A percentile compares a stretch with the other conserved stretches of the same genome.
phyloP scores from a whole-genome alignment of 805 yeast genomes.

The Tetrapisispora iriomotensis region DNA sequence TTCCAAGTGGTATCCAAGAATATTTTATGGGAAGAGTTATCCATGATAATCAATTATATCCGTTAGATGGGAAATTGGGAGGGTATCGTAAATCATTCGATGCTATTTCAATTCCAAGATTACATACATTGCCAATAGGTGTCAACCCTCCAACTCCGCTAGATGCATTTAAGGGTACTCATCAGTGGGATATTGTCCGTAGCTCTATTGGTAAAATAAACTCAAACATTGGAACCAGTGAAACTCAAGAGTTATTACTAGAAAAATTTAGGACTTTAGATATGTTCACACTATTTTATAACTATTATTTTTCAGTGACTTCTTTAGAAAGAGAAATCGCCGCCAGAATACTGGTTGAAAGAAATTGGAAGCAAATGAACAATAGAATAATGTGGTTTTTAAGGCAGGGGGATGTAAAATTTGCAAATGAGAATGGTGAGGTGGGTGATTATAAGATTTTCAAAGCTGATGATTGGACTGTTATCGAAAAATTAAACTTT shows the following conservation, averaged over 20 bases:
- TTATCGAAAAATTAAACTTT: slow-evolving; percentile 33
- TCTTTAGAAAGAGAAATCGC: slow-evolving; percentile 34
- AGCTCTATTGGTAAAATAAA: slow-evolving; percentile 8
- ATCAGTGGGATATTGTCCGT: slow-evolving; percentile 27
- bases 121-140: slow-evolving; percentile 19
- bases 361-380: slow-evolving; percentile 32
- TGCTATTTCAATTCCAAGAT: slow-evolving; percentile 19
- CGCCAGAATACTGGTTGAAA: slow-evolving; percentile 24
- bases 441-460: slow-evolving; percentile 37
- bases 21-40: slow-evolving; percentile 25
- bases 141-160: slow-evolving; percentile 29
- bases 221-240: neutral
- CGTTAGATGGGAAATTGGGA: slow-evolving; percentile 18
- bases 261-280: slow-evolving; percentile 25
- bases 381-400: slow-evolving; percentile 32
- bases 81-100: slow-evolving; percentile 25
- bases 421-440: slow-evolving; percentile 33
- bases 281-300: slow-evolving; percentile 34
- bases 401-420: slow-evolving; percentile 31
- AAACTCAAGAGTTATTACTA: slow-evolving; percentile 10
- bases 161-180: slow-evolving; percentile 28
- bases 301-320: slow-evolving; percentile 36
- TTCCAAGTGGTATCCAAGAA: slow-evolving; percentile 30
- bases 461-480: slow-evolving; percentile 36
- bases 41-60: slow-evolving; percentile 14